These are phyloP conservation scores for Neonectria sp. DNA, from an alignment of 2,329 filamentous ascomycete species.

Conservation along the genomic window DNA sequence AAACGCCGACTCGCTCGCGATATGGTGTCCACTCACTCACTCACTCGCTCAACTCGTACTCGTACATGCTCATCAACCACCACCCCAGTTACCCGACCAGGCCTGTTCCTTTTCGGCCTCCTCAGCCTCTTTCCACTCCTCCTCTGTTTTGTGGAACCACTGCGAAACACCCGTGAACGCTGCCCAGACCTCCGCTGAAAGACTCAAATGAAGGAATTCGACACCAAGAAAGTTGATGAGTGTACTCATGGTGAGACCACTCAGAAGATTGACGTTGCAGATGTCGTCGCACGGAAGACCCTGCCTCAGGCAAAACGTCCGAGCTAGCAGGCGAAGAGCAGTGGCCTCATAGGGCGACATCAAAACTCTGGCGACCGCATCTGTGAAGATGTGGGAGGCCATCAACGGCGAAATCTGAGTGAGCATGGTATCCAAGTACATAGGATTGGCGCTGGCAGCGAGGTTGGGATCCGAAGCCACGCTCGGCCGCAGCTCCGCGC, in stretches of 20 bases:
- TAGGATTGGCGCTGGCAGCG: conserved; percentile 45
- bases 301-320: conserved; percentile 56
- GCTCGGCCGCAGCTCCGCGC: conserved; percentile 71
- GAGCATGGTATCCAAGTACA: conserved; percentile 65
- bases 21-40: not conserved
- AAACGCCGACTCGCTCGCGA: not conserved
- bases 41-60: not conserved
- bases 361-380: conserved; percentile 59
- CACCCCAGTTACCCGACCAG: conserved; percentile 14
- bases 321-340: conserved; percentile 61
- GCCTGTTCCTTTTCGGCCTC: conserved; percentile 38
- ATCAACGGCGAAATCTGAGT: conserved; percentile 65
- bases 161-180: conserved; percentile 56
- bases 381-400: conserved; percentile 64
- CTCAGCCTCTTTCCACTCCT: conserved; percentile 59
- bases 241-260: conserved; percentile 57
- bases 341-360: conserved; percentile 64
- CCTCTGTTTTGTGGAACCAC: conserved; percentile 59
- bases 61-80: not conserved
- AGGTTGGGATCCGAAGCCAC: conserved; percentile 51
- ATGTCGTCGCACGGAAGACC: conserved; percentile 59
- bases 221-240: conserved; percentile 62
- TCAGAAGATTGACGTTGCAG: conserved; percentile 53
- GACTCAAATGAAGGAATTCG: conserved; percentile 61
- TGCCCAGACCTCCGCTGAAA: conserved; percentile 64